Base-by-base conservation (phyloP, 2,329 filamentous ascomycete species). In the Cryphonectria nitschkei region DNA sequence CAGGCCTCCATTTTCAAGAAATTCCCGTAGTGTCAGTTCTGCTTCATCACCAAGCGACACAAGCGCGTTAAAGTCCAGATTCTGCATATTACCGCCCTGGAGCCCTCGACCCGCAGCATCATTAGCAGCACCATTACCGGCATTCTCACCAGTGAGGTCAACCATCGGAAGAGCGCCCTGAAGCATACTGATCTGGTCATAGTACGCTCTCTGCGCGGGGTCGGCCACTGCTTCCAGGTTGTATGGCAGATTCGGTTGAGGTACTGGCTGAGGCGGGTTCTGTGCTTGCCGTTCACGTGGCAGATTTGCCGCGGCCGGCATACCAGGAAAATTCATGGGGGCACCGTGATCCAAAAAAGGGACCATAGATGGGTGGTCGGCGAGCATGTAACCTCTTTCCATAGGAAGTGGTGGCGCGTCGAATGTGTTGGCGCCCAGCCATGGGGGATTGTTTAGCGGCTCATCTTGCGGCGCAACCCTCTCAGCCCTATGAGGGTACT, bases 401-500 rank as follows among this genome's bases (percentile, higher is more conserved):
- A 56, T 29, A 29, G 52, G 52, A 29, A 32, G 52, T 14, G 52
- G 52, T 13, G 52, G 52, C 52, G 29, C 3, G 26, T 4, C 29
- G 13, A 34, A 19, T 19, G 14, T 5, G 54, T 58, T 3, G 54
- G 26, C 14, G 16, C 3, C 54, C 34, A 16, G 1, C 54, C 54
- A 58, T 29, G 29, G 26, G 29, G 6, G 14, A 19, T 32, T 26
- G 26, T 67, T 64, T 19, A 69, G 34, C 34, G 67, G 62, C 29
- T 58, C 54, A 14, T 52, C 50, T 32, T 65, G 54, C 26, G 26
- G 63, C 62, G 67, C n/a, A 22, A 6, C 22, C 11, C 26, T 50
- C 46, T 6, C 29, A 65, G 8, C 32, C 39, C 70, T 72, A 41
- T 65, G 32, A 60, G 43, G 46, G 60, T 32, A 16, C 32, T 67